A percentile compares a stretch with the other conserved stretches of the same genome.
phyloP scores from a whole-genome alignment of 208 protist species.

The Leishmania major region DNA sequence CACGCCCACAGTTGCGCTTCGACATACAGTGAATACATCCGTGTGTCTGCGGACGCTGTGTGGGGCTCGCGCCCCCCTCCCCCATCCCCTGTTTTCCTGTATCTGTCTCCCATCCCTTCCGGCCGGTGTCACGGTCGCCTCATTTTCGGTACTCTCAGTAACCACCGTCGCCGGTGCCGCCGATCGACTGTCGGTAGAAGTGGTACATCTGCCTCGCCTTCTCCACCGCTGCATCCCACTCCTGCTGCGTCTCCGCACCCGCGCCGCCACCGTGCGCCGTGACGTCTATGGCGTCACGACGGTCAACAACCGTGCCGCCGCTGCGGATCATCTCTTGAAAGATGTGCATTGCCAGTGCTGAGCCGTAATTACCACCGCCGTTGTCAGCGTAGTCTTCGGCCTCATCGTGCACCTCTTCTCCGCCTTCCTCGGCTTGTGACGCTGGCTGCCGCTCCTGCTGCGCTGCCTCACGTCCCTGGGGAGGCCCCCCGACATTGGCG shows the following conservation, averaged over 20 bases:
- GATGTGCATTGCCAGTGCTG: conserved; percentile 23
- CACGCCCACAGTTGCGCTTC: too few relatives aligned
- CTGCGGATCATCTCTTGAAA: conserved; percentile 51
- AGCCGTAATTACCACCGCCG: neutral
- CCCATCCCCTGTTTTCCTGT: neutral
- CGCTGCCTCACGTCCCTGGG: neutral
- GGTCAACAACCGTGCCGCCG: conserved; percentile 22
- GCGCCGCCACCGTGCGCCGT: neutral
- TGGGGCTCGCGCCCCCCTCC: neutral
- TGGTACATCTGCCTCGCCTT: conserved; percentile 59
- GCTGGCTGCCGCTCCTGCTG: neutral
- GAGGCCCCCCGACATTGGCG: neutral
- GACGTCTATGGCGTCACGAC: neutral
- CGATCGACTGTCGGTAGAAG: conserved; percentile 42
- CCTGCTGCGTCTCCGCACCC: conserved; percentile 24
- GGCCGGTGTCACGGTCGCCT: neutral
- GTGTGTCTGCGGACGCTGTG: too few relatives aligned
- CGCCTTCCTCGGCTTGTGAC: neutral
- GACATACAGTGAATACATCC: too few relatives aligned
- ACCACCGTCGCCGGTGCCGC: neutral
- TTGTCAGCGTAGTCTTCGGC: neutral
- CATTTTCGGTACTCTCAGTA: neutral
- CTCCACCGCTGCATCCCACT: conserved; percentile 51
- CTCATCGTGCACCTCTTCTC: neutral
- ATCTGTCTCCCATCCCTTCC: neutral